phyloP scores from a whole-genome alignment of 768 basidiomycete species.

The Boletus vinaceobasis region DNA sequence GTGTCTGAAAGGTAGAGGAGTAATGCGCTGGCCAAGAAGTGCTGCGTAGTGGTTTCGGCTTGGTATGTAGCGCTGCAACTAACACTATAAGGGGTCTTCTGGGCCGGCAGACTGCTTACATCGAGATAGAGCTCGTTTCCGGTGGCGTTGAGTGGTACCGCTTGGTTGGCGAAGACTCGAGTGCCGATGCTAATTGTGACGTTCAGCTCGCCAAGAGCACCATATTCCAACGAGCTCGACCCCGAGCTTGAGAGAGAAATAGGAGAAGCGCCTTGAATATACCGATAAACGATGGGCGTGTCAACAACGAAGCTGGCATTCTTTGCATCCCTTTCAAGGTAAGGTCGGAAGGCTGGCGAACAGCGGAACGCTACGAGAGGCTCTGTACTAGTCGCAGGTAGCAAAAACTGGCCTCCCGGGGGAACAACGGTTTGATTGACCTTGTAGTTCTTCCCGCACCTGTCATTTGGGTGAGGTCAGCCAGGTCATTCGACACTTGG shows the following conservation, averaged over 20 bases:
- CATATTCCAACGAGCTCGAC: not conserved
- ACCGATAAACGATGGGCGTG: constrained; percentile 33
- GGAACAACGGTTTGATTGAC: constrained; percentile 37
- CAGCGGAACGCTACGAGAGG: constrained; percentile 47
- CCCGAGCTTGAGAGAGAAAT: constrained; percentile 21
- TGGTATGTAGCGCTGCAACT: constrained; percentile 34
- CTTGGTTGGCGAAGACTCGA: constrained; percentile 18
- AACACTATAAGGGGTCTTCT: constrained; percentile 30
- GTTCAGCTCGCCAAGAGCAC: constrained; percentile 8
- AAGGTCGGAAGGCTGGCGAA: constrained; percentile 45
- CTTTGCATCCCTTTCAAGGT: constrained; percentile 40
- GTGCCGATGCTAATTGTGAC: constrained; percentile 34
- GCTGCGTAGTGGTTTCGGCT: constrained; percentile 13
- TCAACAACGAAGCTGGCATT: constrained; percentile 35
- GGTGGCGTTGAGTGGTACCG: constrained; percentile 38
- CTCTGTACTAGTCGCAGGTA: constrained; percentile 30
- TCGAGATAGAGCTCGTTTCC: constrained; percentile 35
- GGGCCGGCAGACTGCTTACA: constrained; percentile 28
- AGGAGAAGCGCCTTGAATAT: constrained; percentile 34
- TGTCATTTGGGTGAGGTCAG: constrained; percentile 12
- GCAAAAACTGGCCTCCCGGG: constrained; percentile 45
- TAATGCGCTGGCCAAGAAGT: constrained; percentile 29
- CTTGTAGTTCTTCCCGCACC: constrained; percentile 54
- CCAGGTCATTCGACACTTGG: too few relatives aligned
- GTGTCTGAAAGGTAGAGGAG: constrained; percentile 43